Evolutionary conservation across 2,329 filamentous ascomycete genomes (phyloP), one percentile per base, ranked within the genome.

Genomic region (Colletotrichum graminicola): DNA sequence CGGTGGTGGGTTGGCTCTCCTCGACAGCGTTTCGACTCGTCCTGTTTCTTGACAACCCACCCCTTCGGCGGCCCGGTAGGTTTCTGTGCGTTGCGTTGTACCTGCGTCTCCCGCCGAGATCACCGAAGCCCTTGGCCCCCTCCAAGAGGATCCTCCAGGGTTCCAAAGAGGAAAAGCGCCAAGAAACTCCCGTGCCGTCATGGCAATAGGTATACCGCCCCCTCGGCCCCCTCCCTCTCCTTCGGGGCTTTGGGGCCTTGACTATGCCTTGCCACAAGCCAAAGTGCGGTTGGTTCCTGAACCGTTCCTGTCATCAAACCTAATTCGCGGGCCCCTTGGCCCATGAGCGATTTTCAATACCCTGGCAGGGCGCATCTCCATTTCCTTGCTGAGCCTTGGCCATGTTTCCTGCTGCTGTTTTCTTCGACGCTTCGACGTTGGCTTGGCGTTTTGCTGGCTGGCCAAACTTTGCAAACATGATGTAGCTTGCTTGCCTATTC

Each of bases 291-390:
- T 60, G 65, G 69, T 72, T 63, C 69, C 69, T 72, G 69, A 32
- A 11, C 66, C 23, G 65, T 64, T 68, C 52, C 69, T 72, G 43
- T 60, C 45, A 69, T 67, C 62, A 69, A 69, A 69, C 69, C 62
- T 55, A 60, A 64, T 64, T 57, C 59, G 69, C 54, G 32, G 2
- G 34, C 29, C 26, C 26, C 52, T 43, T 61, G 56, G 59, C 52
- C 68, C 65, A 60, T 69, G 69, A 69, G 69, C 69, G 60, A 69
- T 69, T 69, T 72, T 72, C 69, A 60, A n/a, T 18, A 16, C 59
- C 65, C 60, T 61, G 65, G 56, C 68, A 68, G 52, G 51, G 26
- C 59, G 36, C 52, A 61, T 39, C n/a, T 39, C 54, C 60, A 8
- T 55, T 62, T 36, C 67, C 67, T 29, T n/a, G 43, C 52, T 64